These are phyloP conservation scores for Trichoderma sp. DNA, from an alignment of 2,329 filamentous ascomycete species.

Conservation along the genomic window DNA sequence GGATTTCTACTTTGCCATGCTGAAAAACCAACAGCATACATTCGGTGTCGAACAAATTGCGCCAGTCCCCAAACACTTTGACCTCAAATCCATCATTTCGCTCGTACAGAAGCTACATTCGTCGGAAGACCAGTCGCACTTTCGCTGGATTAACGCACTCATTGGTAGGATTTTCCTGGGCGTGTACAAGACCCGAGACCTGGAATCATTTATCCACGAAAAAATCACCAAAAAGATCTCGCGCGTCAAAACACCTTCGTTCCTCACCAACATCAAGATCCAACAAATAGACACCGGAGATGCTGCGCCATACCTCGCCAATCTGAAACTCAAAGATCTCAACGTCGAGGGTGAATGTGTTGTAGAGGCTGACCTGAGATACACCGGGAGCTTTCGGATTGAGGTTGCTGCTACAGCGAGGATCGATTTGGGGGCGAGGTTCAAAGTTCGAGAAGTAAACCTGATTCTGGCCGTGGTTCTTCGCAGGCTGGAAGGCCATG, in stretches of 20 bases:
- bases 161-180: conserved; percentile 85
- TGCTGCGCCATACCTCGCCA: conserved; percentile 82
- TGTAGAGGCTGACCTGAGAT: conserved; percentile 82
- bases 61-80: conserved; percentile 72
- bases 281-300: conserved; percentile 83
- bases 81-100: conserved; percentile 81
- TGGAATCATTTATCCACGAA: conserved; percentile 74
- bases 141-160: conserved; percentile 89
- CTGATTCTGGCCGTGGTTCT: conserved; percentile 82
- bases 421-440: conserved; percentile 82
- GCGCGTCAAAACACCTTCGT: conserved; percentile 85
- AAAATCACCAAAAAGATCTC: conserved; percentile 97
- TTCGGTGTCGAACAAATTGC: conserved; percentile 50
- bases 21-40: conserved; percentile 77
- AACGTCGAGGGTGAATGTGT: conserved; percentile 89
- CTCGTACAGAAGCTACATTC: conserved; percentile 89
- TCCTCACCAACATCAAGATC: conserved; percentile 81
- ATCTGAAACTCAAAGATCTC: conserved; percentile 81
- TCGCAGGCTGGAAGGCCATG: conserved; percentile 80
- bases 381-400: conserved; percentile 83
- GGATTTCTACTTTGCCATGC: conserved; percentile 92
- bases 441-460: conserved; percentile 88
- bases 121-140: conserved; percentile 85
- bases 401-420: conserved; percentile 91
- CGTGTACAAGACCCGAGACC: conserved; percentile 77